Evolutionary conservation across 257 asterid genomes (phyloP).

Genomic region (Ilex aquifolium): DNA sequence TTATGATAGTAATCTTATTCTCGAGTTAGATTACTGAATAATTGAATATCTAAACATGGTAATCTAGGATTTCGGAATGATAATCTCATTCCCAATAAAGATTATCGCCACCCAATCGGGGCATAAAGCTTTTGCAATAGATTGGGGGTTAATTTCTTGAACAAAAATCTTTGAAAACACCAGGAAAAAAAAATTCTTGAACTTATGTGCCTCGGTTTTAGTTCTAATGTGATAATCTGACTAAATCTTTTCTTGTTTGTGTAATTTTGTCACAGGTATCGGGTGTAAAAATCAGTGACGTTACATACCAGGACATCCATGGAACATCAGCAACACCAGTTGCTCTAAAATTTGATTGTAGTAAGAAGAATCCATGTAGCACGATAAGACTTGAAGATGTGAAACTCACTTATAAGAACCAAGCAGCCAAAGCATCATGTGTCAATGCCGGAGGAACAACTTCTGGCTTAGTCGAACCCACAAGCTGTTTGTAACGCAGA

Average conservation of each 20-base stretch:
- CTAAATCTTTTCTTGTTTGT: too few species aligned
- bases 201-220: too few species aligned
- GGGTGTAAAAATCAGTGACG: neutral
- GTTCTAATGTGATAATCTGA: too few species aligned
- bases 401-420: neutral
- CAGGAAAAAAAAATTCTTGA: too few species aligned
- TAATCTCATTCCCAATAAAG: too few species aligned
- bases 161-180: too few species aligned
- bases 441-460: neutral
- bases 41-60: too few species aligned
- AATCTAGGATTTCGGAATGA: too few species aligned
- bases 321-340: neutral
- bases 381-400: slow-evolving; percentile 1
- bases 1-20: neutral
- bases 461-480: neutral
- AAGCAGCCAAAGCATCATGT: neutral
- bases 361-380: neutral
- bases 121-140: too few species aligned
- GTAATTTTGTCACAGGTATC: neutral
- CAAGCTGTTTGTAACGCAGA: neutral
- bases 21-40: too few species aligned
- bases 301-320: neutral
- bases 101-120: too few species aligned
- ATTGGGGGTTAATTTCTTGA: too few species aligned
- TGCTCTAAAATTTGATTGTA: neutral